Evolutionary conservation across 2,329 filamentous ascomycete genomes (phyloP).

Genomic region (Anthostomella pinea): DNA sequence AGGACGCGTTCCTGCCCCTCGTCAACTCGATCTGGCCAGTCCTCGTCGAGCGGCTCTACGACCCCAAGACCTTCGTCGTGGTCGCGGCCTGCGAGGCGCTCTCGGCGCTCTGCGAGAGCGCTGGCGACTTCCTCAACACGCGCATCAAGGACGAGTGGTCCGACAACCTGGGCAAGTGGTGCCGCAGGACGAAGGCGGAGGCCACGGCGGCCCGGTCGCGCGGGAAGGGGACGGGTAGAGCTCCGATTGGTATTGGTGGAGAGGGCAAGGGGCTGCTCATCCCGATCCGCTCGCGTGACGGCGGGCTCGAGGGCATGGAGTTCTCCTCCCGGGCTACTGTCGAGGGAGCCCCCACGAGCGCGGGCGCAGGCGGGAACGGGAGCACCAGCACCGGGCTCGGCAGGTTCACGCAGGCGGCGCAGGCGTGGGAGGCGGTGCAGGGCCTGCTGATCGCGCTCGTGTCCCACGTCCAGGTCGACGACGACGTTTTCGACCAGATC

Average conservation of each 20-base stretch:
- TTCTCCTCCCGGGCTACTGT: no score
- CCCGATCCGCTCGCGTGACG: constrained; percentile 24
- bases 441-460: constrained; percentile 60
- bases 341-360: no score
- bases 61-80: constrained; percentile 65
- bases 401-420: constrained; percentile 58
- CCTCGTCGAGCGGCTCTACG: constrained; percentile 64
- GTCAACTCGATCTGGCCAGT: constrained; percentile 92
- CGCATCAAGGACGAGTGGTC: constrained; percentile 74
- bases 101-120: constrained; percentile 63
- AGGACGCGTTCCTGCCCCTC: constrained; percentile 81
- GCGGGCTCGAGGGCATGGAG: constrained; percentile 20
- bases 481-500: constrained; percentile 69
- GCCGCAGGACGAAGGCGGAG: constrained; percentile 41
- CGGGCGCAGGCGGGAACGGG: no score
- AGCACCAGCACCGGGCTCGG: constrained; percentile 41
- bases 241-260: constrained; percentile 6
- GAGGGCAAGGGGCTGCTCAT: constrained; percentile 22
- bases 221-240: constrained; percentile 6
- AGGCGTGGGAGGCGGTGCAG: constrained; percentile 63
- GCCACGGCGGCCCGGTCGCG: constrained; percentile 33
- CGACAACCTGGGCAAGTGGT: constrained; percentile 51
- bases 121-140: constrained; percentile 76
- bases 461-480: constrained; percentile 60
- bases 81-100: constrained; percentile 70